Conservation (phyloP, 768 basidiomycete species). For the Lanmaoa rubissima region DNA sequence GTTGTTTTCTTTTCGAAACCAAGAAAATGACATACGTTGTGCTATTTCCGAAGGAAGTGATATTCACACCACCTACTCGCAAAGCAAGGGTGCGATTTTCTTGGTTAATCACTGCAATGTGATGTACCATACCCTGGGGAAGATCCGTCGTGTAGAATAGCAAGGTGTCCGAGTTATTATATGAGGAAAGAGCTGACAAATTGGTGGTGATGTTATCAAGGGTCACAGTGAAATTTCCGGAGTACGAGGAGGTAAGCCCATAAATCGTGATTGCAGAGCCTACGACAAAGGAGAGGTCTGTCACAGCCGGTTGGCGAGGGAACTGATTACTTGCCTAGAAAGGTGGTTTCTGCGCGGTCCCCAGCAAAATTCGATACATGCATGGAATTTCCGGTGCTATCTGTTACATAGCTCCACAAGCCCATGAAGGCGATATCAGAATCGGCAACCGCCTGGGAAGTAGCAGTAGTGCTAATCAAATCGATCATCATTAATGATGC, state of each 20-base stretch:
- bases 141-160: slow-evolving; percentile 66
- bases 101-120: slow-evolving; percentile 54
- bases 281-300: slow-evolving; percentile 25
- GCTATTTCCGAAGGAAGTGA: slow-evolving; percentile 37
- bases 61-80: slow-evolving; percentile 48
- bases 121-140: slow-evolving; percentile 47
- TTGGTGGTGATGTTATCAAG: slow-evolving; percentile 50
- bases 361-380: slow-evolving; percentile 40
- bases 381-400: slow-evolving; percentile 27
- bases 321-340: slow-evolving; percentile 43
- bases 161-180: slow-evolving; percentile 48
- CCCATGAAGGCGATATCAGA: slow-evolving; percentile 50
- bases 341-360: slow-evolving; percentile 42
- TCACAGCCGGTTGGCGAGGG: neutral
- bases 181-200: slow-evolving; percentile 53
- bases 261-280: slow-evolving; percentile 60
- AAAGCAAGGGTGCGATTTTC: slow-evolving; percentile 52
- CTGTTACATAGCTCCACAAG: slow-evolving; percentile 48
- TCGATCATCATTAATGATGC: slow-evolving; percentile 22
- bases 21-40: slow-evolving; percentile 32
- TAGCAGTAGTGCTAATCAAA: slow-evolving; percentile 35
- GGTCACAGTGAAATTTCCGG: slow-evolving; percentile 58
- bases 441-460: slow-evolving; percentile 41
- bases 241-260: slow-evolving; percentile 56
- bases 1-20: neutral